Percentiles rank a stretch among this genome's conserved stretches.
Evolutionary conservation across 164 flowering plant species (phyloP).

Genomic region (Aristolochia fimbriata): DNA sequence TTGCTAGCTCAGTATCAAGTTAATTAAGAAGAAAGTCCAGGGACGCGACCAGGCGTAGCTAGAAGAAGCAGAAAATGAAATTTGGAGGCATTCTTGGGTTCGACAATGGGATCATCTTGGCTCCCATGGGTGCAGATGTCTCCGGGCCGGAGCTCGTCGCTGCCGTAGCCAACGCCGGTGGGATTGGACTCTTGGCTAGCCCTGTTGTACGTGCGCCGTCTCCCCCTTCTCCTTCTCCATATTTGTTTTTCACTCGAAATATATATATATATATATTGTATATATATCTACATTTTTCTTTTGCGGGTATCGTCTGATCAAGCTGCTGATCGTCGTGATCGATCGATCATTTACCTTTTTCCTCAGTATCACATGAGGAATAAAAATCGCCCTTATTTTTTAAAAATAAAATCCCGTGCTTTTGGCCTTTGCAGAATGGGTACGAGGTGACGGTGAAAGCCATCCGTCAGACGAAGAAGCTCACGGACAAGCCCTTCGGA

Average conservation of each 20-base stretch:
- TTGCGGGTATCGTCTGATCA: no score
- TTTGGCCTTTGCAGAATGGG: constrained; percentile 7
- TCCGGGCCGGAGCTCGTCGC: constrained; percentile 22
- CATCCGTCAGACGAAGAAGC: constrained; percentile 18
- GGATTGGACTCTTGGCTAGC: constrained; percentile 20
- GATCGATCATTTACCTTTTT: background rate
- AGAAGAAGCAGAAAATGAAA: background rate
- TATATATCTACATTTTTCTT: no score
- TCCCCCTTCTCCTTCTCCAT: background rate
- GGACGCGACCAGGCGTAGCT: no score
- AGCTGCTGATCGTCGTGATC: no score
- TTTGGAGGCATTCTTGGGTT: constrained; percentile 23
- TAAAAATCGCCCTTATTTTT: no score
- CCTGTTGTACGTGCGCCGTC: constrained; percentile 11
- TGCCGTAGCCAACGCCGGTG: constrained; percentile 23
- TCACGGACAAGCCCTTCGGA: constrained; percentile 16
- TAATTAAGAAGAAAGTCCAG: no score
- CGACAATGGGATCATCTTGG: constrained; percentile 18
- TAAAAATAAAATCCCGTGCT: background rate
- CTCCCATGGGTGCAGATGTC: constrained; percentile 25
- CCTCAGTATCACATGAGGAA: no score
- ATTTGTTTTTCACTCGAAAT: no score
- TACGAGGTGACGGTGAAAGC: constrained; percentile 21
- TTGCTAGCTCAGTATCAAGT: background rate
- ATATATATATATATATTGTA: no score